Conservation (phyloP, 495 filamentous ascomycete species). For the Evernia prunastri region DNA sequence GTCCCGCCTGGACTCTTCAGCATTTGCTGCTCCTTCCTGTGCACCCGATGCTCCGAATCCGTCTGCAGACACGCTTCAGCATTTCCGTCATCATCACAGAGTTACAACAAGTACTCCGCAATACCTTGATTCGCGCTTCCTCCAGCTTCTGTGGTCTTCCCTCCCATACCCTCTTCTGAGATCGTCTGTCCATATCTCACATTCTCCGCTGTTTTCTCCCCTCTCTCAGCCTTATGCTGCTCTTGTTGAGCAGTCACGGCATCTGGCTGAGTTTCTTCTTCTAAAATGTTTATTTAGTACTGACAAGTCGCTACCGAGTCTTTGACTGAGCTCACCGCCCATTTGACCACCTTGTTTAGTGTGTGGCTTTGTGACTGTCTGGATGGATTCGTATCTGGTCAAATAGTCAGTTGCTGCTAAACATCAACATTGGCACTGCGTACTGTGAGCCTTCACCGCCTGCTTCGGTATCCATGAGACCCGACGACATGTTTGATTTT, state of each 20-base stretch:
- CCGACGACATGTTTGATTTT: constrained; percentile 23
- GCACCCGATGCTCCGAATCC: constrained; percentile 23
- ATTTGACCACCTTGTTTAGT: constrained; percentile 54
- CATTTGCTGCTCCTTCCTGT: constrained; percentile 31
- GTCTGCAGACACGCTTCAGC: constrained; percentile 9
- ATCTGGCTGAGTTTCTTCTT: constrained; percentile 23
- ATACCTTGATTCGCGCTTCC: constrained; percentile 28
- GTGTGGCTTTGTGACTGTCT: constrained; percentile 42
- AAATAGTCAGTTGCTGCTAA: constrained; percentile 9
- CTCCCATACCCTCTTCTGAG: constrained; percentile 37
- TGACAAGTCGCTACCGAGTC: not conserved
- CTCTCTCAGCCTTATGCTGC: constrained; percentile 30
- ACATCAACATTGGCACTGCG: constrained; percentile 14
- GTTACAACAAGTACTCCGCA: not conserved
- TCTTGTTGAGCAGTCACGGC: constrained; percentile 17
- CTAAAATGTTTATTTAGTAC: not conserved
- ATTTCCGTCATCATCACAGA: not conserved
- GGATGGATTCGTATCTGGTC: constrained; percentile 55
- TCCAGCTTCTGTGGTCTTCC: constrained; percentile 30
- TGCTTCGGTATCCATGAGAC: constrained; percentile 52
- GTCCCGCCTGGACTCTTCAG: constrained; percentile 43
- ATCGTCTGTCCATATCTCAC: constrained; percentile 45
- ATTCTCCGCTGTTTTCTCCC: constrained; percentile 43
- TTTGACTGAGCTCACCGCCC: constrained; percentile 38
- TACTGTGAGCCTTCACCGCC: constrained; percentile 61